phyloP scores from a whole-genome alignment of 164 flowering plant genomes.

The Magnolia kwangsiensis region DNA sequence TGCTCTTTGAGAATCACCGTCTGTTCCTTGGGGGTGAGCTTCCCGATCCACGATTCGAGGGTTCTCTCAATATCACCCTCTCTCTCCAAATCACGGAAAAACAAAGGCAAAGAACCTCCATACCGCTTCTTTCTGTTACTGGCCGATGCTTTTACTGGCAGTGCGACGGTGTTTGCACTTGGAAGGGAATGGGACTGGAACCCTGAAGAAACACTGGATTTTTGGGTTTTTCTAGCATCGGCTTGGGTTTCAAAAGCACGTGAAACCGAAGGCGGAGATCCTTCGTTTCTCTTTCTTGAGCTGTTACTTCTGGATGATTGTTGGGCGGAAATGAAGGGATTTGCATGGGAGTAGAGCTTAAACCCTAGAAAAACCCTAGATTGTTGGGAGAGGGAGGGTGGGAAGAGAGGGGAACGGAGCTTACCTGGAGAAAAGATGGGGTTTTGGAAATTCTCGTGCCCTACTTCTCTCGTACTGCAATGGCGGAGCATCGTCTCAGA shows the following conservation, averaged over 20 bases:
- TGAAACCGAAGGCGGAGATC: neutral
- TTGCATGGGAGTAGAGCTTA: constrained; percentile 4
- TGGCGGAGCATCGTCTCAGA: constrained; percentile 11
- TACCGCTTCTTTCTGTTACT: constrained; percentile 40
- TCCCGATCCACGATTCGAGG: constrained; percentile 40
- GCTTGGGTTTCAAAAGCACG: neutral
- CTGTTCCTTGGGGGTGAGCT: constrained; percentile 69
- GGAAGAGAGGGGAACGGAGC: constrained; percentile 16
- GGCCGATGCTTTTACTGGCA: constrained; percentile 20
- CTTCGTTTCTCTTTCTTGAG: neutral
- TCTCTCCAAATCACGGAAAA: constrained; percentile 49
- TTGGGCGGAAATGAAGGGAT: neutral
- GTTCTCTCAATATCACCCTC: constrained; percentile 39
- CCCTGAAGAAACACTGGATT: constrained; percentile 24
- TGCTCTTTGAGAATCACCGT: constrained; percentile 87
- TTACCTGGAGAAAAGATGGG: constrained; percentile 23
- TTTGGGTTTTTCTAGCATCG: neutral
- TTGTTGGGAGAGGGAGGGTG: constrained; percentile 9
- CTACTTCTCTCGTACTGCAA: constrained; percentile 19
- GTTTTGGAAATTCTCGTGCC: constrained; percentile 16
- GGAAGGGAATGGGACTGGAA: constrained; percentile 37
- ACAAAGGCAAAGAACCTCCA: constrained; percentile 56
- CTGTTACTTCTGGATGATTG: neutral
- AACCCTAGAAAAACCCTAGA: constrained; percentile 23
- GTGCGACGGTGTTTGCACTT: constrained; percentile 24